phyloP scores from a whole-genome alignment of 179 eudicot species.

The Heliamphora pulchella region DNA sequence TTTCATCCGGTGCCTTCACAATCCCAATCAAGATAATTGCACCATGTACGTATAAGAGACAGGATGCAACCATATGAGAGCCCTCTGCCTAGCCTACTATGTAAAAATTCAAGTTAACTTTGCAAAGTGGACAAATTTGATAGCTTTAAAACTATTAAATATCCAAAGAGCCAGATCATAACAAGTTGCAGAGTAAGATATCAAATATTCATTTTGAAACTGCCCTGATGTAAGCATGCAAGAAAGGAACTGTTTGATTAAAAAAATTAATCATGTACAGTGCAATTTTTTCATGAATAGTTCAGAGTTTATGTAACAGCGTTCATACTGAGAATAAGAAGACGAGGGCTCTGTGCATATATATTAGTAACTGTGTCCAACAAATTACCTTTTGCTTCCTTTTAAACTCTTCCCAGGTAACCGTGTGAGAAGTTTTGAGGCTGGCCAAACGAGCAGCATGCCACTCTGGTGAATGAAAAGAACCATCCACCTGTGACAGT shows the following conservation, averaged over 20 bases:
- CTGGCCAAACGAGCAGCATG: constrained; percentile 99
- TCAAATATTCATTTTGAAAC: constrained; percentile 1
- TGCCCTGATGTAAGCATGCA: not conserved
- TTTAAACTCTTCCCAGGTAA: constrained; percentile 97
- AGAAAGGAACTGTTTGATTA: not conserved
- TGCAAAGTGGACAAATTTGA: too few relatives aligned
- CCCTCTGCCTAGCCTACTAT: not conserved
- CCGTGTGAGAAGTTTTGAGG: constrained; percentile 87
- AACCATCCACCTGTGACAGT: constrained; percentile 98
- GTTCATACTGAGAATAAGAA: not conserved
- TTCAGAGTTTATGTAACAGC: not conserved
- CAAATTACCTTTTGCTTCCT: constrained; percentile 88
- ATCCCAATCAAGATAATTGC: not conserved
- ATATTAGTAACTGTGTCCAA: constrained; percentile 6
- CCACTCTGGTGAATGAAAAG: constrained; percentile 99
- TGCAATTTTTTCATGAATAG: not conserved
- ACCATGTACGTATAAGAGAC: not conserved
- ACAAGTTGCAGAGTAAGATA: not conserved
- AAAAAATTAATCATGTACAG: not conserved
- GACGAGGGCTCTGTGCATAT: not conserved
- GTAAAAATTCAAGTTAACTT: not conserved
- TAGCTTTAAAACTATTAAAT: too few relatives aligned
- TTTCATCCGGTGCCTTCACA: not conserved
- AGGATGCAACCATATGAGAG: not conserved
- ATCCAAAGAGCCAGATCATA: not conserved